Conservation (phyloP, 768 basidiomycete genomes). For the Suillus ampliporus region DNA sequence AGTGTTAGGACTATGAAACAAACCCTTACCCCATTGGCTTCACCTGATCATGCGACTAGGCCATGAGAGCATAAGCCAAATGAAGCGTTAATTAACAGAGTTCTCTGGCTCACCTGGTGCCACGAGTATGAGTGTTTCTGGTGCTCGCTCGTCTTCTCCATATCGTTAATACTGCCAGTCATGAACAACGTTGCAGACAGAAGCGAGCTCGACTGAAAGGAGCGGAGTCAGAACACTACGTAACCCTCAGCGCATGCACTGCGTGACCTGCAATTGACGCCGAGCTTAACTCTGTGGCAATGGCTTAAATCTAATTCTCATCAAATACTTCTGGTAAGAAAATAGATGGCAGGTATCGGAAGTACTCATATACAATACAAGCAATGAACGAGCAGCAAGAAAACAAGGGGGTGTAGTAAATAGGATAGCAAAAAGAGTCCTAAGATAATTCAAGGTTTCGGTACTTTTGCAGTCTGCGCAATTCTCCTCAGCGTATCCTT, state of each 20-base stretch:
- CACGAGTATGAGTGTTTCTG: constrained; percentile 68
- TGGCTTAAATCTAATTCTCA: not conserved
- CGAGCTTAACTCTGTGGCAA: constrained; percentile 5
- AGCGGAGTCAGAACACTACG: constrained; percentile 41
- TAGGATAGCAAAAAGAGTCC: constrained; percentile 9
- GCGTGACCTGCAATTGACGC: constrained; percentile 7
- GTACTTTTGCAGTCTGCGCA: constrained; percentile 52
- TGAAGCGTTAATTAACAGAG: constrained; percentile 21
- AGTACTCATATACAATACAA: constrained; percentile 34
- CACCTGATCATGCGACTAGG: constrained; percentile 86
- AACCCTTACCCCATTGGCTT: constrained; percentile 23
- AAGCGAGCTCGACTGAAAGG: constrained; percentile 13
- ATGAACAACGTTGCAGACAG: constrained; percentile 16
- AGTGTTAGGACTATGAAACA: constrained; percentile 24
- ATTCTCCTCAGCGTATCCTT: constrained; percentile 81
- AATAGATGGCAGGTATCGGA: constrained; percentile 21
- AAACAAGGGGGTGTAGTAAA: constrained; percentile 7
- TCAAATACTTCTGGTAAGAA: constrained; percentile 1
- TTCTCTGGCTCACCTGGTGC: constrained; percentile 68
- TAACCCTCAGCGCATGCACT: constrained; percentile 12
- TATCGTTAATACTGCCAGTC: constrained; percentile 18
- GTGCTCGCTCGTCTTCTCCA: constrained; percentile 33
- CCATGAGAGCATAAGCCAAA: constrained; percentile 12
- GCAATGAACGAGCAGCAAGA: constrained; percentile 11
- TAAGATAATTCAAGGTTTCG: constrained; percentile 28